Evolutionary conservation across 1,284 basidiomycete species (phyloP).

Genomic region (Ustilago shanxiensis): DNA sequence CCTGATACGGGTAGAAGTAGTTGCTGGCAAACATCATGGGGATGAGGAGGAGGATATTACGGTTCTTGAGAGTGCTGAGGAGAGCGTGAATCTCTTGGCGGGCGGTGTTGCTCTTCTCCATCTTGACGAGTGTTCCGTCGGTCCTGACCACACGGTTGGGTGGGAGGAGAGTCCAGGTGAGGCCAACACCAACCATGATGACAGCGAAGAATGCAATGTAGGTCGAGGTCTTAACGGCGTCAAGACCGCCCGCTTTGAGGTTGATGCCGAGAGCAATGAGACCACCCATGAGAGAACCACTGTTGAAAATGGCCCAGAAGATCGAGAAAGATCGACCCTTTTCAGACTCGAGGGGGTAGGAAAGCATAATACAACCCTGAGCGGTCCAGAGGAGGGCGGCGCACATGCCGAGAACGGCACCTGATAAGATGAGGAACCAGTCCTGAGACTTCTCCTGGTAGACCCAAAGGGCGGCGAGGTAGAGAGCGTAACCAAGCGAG

Average conservation of each 20-base stretch:
- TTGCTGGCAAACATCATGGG: constrained; percentile 57
- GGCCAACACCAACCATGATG: constrained; percentile 53
- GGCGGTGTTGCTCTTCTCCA: constrained; percentile 27
- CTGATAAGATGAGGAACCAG: constrained; percentile 76
- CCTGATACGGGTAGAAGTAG: constrained; percentile 61
- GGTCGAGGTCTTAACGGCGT: constrained; percentile 33
- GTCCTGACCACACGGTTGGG: constrained; percentile 48
- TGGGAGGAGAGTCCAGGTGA: constrained; percentile 45
- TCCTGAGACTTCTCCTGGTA: constrained; percentile 68
- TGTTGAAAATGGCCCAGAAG: constrained; percentile 79
- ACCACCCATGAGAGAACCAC: constrained; percentile 78
- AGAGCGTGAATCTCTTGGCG: constrained; percentile 45
- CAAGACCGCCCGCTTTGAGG: constrained; percentile 41
- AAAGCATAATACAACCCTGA: constrained; percentile 84
- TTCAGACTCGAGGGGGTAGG: constrained; percentile 79
- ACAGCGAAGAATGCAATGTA: constrained; percentile 59
- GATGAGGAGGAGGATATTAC: constrained; percentile 53
- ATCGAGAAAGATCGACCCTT: constrained; percentile 81
- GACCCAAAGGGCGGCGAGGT: constrained; percentile 78
- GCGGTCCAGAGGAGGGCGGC: constrained; percentile 77
- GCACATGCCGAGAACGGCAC: constrained; percentile 83
- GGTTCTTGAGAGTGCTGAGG: constrained; percentile 34
- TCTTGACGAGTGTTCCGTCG: constrained; percentile 52
- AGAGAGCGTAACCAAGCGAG: constrained; percentile 74
- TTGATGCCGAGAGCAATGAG: constrained; percentile 74